phyloP scores from a whole-genome alignment of 2,329 filamentous ascomycete genomes.

The Chaetomium sp. region DNA sequence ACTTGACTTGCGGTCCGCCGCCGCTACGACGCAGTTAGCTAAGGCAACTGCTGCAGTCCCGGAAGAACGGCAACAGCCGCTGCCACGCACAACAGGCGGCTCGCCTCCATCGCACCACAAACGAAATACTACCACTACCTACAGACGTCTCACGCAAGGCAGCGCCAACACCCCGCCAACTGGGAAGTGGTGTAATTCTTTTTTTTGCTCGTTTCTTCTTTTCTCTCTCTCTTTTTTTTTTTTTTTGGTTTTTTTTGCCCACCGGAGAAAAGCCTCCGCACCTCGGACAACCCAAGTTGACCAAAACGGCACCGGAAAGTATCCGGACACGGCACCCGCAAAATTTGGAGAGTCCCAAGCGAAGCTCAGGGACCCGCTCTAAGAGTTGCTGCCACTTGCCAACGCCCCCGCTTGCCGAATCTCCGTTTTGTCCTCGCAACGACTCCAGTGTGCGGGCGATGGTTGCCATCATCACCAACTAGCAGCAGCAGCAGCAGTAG shows the following conservation, averaged over 20 bases:
- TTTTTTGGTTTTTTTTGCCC: not conserved
- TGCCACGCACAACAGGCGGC: not conserved
- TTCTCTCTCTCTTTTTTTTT: not conserved
- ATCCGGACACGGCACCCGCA: conserved; percentile 4
- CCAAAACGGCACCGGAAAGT: not conserved
- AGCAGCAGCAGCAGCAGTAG: conserved; percentile 14
- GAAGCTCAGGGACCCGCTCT: conserved; percentile 21
- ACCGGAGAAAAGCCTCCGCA: not conserved
- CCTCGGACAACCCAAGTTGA: not conserved
- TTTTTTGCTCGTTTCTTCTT: not conserved
- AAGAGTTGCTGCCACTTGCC: conserved; percentile 4
- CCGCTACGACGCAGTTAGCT: not conserved
- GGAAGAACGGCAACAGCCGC: conserved; percentile 6
- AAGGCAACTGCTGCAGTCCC: not conserved
- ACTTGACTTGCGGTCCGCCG: conserved; percentile 5
- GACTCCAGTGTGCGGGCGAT: conserved; percentile 19
- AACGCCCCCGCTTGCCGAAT: conserved; percentile 28
- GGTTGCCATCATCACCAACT: conserved; percentile 12
- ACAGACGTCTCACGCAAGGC: not conserved
- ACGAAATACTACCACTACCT: not conserved
- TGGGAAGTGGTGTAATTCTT: not conserved
- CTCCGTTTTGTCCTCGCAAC: conserved; percentile 16
- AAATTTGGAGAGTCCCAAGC: conserved; percentile 14
- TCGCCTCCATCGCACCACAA: conserved; percentile 11
- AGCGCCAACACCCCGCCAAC: not conserved